These are phyloP conservation scores for Brassica nigra DNA, from an alignment of 345 rosid genomes.

Conservation along the genomic window DNA sequence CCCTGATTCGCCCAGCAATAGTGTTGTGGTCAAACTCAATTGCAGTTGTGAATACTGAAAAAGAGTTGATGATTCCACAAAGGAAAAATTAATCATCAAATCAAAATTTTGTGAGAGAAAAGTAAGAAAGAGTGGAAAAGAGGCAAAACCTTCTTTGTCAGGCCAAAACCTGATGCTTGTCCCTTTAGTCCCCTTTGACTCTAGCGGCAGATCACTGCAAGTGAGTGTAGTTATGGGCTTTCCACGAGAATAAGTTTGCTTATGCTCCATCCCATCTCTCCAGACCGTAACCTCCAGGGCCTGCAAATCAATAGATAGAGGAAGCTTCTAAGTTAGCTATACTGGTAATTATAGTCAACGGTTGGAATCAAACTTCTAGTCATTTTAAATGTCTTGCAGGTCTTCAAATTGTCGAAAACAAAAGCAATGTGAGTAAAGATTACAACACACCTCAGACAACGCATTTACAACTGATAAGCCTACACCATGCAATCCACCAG, in stretches of 20 bases:
- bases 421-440: neutral
- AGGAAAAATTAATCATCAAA: slow-evolving; percentile 25
- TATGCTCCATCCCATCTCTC: slow-evolving; percentile 84
- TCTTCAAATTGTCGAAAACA: too few relatives aligned
- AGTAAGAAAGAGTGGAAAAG: slow-evolving; percentile 17
- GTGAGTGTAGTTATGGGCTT: slow-evolving; percentile 68
- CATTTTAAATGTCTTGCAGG: slow-evolving; percentile 6
- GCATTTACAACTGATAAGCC: slow-evolving; percentile 99
- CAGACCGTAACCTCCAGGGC: slow-evolving; percentile 80
- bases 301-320: slow-evolving; percentile 46
- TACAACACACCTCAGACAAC: slow-evolving; percentile 77
- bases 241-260: slow-evolving; percentile 88
- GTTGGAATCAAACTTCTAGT: slow-evolving; percentile 10
- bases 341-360: neutral
- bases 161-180: slow-evolving; percentile 94
- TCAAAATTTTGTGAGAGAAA: slow-evolving; percentile 8
- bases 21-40: slow-evolving; percentile 87
- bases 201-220: slow-evolving; percentile 55
- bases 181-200: slow-evolving; percentile 63
- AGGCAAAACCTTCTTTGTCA: slow-evolving; percentile 76
- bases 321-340: slow-evolving; percentile 12
- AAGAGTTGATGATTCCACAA: slow-evolving; percentile 4
- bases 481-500: slow-evolving; percentile 98
- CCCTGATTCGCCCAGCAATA: slow-evolving; percentile 85
- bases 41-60: slow-evolving; percentile 81